Percentiles rank a stretch among this genome's conserved stretches.
phyloP scores from a whole-genome alignment of 768 basidiomycete genomes.

The Xerocomellus chrysenteron region DNA sequence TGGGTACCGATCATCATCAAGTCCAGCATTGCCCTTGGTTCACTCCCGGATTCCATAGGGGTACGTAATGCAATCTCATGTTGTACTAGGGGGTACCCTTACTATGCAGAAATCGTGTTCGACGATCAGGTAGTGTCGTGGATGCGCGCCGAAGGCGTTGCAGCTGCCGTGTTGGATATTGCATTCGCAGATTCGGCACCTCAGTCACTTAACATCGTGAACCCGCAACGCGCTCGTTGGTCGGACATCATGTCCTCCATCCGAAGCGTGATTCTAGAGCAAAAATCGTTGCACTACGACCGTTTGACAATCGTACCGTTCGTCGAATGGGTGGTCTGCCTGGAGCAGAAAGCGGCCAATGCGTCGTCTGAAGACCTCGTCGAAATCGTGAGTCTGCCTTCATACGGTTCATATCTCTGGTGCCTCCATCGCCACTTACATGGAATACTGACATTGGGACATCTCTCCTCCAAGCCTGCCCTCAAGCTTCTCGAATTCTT shows the following conservation, averaged over 20 bases:
- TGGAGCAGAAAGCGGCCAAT: background rate
- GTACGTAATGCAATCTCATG: background rate
- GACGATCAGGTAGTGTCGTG: background rate
- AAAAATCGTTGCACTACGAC: background rate
- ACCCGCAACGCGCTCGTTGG: background rate
- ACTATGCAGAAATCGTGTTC: background rate
- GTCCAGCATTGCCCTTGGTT: background rate
- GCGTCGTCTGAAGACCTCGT: background rate
- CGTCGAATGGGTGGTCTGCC: background rate
- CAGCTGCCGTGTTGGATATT: background rate
- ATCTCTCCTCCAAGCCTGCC: background rate
- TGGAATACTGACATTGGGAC: background rate
- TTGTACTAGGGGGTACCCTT: no score
- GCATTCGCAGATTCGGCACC: background rate
- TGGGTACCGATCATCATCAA: slow-evolving; percentile 1
- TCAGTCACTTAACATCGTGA: background rate
- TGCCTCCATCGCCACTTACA: no score
- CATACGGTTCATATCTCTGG: background rate
- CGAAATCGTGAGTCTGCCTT: background rate
- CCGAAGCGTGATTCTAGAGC: background rate
- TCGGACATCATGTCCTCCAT: background rate
- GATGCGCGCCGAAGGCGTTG: background rate
- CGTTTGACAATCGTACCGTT: background rate
- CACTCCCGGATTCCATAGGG: background rate
- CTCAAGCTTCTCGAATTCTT: background rate